These are phyloP conservation scores for Solioccasus polychromus DNA, from an alignment of 768 basidiomycete genomes.

Conservation along the genomic window DNA sequence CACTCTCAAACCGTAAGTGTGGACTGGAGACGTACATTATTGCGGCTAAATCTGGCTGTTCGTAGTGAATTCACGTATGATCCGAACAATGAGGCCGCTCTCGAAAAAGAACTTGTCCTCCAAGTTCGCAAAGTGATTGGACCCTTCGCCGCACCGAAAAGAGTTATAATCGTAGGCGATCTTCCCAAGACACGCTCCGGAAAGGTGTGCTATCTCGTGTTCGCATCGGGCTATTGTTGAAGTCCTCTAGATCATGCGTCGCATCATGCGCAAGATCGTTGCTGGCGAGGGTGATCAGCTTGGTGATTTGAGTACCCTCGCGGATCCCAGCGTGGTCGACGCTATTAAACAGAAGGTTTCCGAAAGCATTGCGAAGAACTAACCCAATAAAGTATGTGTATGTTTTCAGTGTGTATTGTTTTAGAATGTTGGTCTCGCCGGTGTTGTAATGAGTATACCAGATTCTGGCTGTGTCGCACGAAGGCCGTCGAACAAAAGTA, in stretches of 20 bases:
- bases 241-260: slow-evolving; percentile 73
- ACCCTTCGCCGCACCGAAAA: slow-evolving; percentile 96
- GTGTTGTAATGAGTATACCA: slow-evolving; percentile 1
- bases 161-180: slow-evolving; percentile 77
- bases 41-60: not conserved
- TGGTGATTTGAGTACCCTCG: slow-evolving; percentile 91
- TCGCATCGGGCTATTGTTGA: not conserved
- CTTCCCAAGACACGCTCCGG: slow-evolving; percentile 94
- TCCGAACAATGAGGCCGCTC: slow-evolving; percentile 59
- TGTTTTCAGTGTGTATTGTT: slow-evolving; percentile 1
- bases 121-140: slow-evolving; percentile 98
- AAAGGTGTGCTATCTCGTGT: slow-evolving; percentile 48
- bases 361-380: slow-evolving; percentile 28
- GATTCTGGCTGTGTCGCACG: too few species aligned
- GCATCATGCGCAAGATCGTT: slow-evolving; percentile 95
- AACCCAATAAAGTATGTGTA: not conserved
- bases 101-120: slow-evolving; percentile 85
- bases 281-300: slow-evolving; percentile 93
- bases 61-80: slow-evolving; percentile 81
- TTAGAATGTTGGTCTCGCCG: not conserved
- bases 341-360: slow-evolving; percentile 79
- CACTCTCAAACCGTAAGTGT: slow-evolving; percentile 84
- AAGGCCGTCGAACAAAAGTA: too few species aligned
- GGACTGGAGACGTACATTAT: not conserved
- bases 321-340: slow-evolving; percentile 85